Base-by-base conservation (phyloP, 2,329 filamentous ascomycete genomes). In the Hymenoscyphus occultus region DNA sequence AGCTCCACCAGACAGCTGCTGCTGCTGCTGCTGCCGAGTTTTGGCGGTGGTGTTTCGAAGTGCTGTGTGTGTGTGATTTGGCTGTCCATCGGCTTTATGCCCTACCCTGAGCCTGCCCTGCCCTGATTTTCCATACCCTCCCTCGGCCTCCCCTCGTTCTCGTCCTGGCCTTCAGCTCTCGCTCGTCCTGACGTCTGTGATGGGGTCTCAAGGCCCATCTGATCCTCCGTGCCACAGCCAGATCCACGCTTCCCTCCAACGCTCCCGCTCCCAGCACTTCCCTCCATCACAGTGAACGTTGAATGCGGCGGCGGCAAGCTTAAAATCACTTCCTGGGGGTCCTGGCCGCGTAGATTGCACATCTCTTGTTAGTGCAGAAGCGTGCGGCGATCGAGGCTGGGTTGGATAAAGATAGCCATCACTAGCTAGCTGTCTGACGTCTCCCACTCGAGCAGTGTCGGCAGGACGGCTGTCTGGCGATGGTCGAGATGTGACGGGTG, bases 31-130 rank as follows among this genome's bases (percentile, higher is more conserved):
- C 45, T 51, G 45, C 45, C n/a, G 19, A 51, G 45, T 48, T 51
- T 51, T 51, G 45, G 45, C 45, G n/a, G 45, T 51, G 19, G 45
- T 51, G 45, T 51, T 51, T 51, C 45, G 45, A 51, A 28, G 45
- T 51, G n/a, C 45, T 51, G n/a, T 51, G 19, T 51, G 35, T 35
- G 35, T 35, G 45, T 51, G 45, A 51, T 12, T 51, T 28, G 45
- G 45, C 40, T 45, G 5, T 6, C 35, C 5, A 35, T 35, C 35
- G 35, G 35, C 35, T 35, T 35, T 10, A 35, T 35, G 14, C 40
- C 40, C 40, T 45, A 14, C 45, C 45, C n/a, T 19, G 16, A 22
- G 10, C 19, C 19, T 19, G 5, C n/a, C 16, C 6, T 45, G 45
- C 19, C 45, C 45, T 51, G 45, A 19, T 51, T 22, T 51, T 13